Evolutionary conservation across 1,284 basidiomycete species (phyloP), one percentile per base, ranked within the genome.

Genomic region (Ganoderma sinense): DNA sequence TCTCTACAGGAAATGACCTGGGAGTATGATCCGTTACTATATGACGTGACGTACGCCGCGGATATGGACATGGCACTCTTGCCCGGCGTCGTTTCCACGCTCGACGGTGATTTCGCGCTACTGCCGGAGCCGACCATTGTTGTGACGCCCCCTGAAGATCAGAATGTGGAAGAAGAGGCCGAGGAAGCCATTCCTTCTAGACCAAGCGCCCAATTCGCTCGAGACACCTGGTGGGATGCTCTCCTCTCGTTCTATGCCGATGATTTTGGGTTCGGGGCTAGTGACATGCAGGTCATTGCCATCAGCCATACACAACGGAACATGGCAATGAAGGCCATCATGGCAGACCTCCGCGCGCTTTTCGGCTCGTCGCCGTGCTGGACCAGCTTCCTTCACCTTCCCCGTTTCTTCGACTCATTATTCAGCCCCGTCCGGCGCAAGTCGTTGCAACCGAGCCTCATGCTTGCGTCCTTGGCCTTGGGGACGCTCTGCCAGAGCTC

Each of bases 141-240:
- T 20, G 59, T 69, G n/a, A 64, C 62, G 29, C 63, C 68, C 33
- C 20, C 62, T 1, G 43, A 67, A 33, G 62, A 51, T 41, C 29
- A n/a, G 41, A 16, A 43, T 2, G 33, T 41, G 5, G 48, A 51
- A n/a, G 26, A 64, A 18, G 62, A 55, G 0, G 45, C 7, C 20
- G n/a, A 67, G 18, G 64, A 69, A 11, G 31, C 67, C 11, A 65
- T 74, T 31, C 67, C 69, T 4, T 43, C 69, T 1, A 48, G 88
- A 70, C 92, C 91, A 7, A 89, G 90, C 14, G 78, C 90, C 33
- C 84, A 85, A 55, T 93, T 91, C 77, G 82, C 85, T 23, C 89
- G 91, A 64, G 88, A 91, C 79, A 89, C 88, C 26, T 94, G 92
- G 92, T 94, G 91, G 90, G 93, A 94, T 75, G 87, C 85, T 5